These are phyloP conservation scores for Ormosia semicastrata DNA, from an alignment of 306 rosid species.

Conservation along the genomic window DNA sequence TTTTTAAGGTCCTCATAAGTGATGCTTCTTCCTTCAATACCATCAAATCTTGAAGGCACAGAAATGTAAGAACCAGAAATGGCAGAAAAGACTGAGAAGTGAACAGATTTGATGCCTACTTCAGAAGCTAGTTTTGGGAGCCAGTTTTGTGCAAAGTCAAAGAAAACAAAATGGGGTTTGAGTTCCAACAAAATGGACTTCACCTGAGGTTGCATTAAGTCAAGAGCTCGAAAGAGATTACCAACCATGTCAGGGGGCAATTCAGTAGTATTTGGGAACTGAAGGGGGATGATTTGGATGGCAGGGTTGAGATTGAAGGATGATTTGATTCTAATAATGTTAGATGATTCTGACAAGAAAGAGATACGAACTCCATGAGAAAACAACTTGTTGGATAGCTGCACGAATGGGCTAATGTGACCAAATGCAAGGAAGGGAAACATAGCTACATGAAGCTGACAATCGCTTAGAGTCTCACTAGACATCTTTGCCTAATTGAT, in stretches of 20 bases:
- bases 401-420: conserved; percentile 52
- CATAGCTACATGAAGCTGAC: conserved; percentile 38
- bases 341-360: conserved; percentile 42
- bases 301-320: conserved; percentile 27
- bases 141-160: conserved; percentile 58
- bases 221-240: conserved; percentile 33
- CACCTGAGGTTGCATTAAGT: conserved; percentile 34
- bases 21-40: conserved; percentile 7
- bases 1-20: conserved; percentile 33
- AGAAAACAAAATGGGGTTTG: conserved; percentile 45
- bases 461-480: background rate
- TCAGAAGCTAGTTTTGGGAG: conserved; percentile 49
- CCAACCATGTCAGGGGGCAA: conserved; percentile 26
- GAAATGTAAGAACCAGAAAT: conserved; percentile 33
- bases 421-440: conserved; percentile 59
- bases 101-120: conserved; percentile 37
- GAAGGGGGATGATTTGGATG: conserved; percentile 32
- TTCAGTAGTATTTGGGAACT: conserved; percentile 40
- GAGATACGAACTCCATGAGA: conserved; percentile 42
- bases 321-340: conserved; percentile 32
- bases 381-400: conserved; percentile 49
- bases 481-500: background rate
- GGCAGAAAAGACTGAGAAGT: conserved; percentile 37
- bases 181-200: conserved; percentile 39
- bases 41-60: conserved; percentile 30